phyloP scores from a whole-genome alignment of 2,329 filamentous ascomycete genomes.

The Sordariomycetes sp. region DNA sequence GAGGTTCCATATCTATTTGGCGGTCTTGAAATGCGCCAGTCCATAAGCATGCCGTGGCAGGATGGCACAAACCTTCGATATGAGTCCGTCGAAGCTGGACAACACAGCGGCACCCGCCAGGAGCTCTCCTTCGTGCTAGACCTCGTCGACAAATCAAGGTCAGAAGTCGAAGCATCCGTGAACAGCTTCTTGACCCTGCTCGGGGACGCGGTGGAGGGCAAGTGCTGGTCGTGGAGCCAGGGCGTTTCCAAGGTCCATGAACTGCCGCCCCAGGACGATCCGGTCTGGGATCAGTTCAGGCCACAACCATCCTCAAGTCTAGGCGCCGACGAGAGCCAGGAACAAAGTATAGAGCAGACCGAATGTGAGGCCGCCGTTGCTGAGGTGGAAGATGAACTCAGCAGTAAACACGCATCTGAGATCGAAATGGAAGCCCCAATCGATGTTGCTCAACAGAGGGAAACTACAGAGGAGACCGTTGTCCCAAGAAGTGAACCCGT shows the following conservation, averaged over 20 bases:
- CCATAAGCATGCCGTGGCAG: constrained; percentile 29
- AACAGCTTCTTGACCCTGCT: background rate
- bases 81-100: constrained; percentile 41
- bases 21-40: constrained; percentile 42
- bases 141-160: background rate
- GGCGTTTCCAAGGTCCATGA: constrained; percentile 14
- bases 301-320: too few species aligned
- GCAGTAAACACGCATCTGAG: too few species aligned
- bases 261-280: constrained; percentile 1
- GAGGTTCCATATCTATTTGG: constrained; percentile 27
- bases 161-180: background rate
- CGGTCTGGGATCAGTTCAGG: background rate
- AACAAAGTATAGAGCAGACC: too few species aligned
- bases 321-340: too few species aligned
- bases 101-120: constrained; percentile 39
- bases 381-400: too few species aligned
- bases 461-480: too few species aligned
- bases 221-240: constrained; percentile 4
- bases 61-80: constrained; percentile 40
- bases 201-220: constrained; percentile 1
- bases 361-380: too few species aligned
- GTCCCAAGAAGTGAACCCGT: too few species aligned
- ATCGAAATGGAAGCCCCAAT: too few species aligned
- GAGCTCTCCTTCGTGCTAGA: constrained; percentile 32
- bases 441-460: too few species aligned